Evolutionary conservation across 177 flowering plant species (phyloP), one percentile per base, ranked within the genome.

Genomic region (Telopea speciosissima): DNA sequence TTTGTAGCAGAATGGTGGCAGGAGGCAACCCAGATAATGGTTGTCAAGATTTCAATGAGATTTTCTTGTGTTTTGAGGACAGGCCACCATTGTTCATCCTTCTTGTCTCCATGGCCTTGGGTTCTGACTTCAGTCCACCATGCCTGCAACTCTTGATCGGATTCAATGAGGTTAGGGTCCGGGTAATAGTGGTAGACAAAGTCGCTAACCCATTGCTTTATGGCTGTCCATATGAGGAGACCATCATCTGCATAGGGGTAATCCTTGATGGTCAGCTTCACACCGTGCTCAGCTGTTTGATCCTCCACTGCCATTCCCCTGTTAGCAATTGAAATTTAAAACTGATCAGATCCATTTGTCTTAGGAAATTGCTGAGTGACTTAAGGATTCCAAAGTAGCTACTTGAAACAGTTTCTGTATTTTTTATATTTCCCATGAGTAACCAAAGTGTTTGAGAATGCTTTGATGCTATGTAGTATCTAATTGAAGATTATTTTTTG

Each of bases 241-340:
- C 92, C 94, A 42, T 91, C 97, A 2, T 73, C 84, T 1, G 92
- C 97, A 62, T 65, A 91, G 3, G 97, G 94, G 70, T 87, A 89
- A 70, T 91, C 97, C 61, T 83, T 79, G 1, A 91, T 89, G 17
- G 78, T 58, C 22, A 89, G 81, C 76, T 72, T 88, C 22, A 91
- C 63, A 42, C 92, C 94, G 62, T 87, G 89, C 26, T 86, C 85
- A 13, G 87, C 86, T 1, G 70, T 74, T 76, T 86, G 85, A 73
- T 91, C 97, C 63, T 88, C 85, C n/a, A 77, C 90, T 3, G 97
- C 97, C 86, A 89, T 70, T 65, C 97, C 97, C 77, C 94, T 88
- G 70, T 8, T 28, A 28, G 31, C 31, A 28, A 28, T 28, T 28
- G 31, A 28, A 28, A 28, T 28, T 1, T 28, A 3, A 28, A 1